phyloP scores from a whole-genome alignment of 1,284 basidiomycete genomes.

The Ceratobasidium sp. region DNA sequence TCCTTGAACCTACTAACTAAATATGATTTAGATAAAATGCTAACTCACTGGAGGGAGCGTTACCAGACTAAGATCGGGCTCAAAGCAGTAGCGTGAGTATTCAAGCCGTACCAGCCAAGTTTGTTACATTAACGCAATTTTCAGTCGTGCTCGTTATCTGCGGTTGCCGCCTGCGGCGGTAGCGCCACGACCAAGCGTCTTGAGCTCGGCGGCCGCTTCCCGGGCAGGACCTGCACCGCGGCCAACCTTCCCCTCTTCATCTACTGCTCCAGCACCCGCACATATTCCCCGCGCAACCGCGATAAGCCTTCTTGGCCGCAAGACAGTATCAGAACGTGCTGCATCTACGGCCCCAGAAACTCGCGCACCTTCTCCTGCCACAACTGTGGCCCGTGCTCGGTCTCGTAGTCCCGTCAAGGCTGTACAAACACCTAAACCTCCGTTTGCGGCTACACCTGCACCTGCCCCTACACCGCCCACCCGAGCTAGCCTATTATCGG shows the following conservation, averaged over 20 bases:
- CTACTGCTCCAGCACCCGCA: slow-evolving; percentile 5
- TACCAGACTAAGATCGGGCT: slow-evolving; percentile 77
- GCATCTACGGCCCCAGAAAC: slow-evolving; percentile 28
- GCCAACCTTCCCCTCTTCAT: slow-evolving; percentile 9
- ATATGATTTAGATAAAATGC: slow-evolving; percentile 63
- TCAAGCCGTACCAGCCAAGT: slow-evolving; percentile 21
- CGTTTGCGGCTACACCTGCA: slow-evolving; percentile 1
- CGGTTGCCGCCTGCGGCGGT: slow-evolving; percentile 64
- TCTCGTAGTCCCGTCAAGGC: slow-evolving; percentile 33
- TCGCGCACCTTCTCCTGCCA: slow-evolving; percentile 18
- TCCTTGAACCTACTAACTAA: slow-evolving; percentile 46
- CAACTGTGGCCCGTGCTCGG: slow-evolving; percentile 24
- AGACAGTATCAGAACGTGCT: slow-evolving; percentile 28
- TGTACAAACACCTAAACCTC: slow-evolving; percentile 7
- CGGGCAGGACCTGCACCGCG: slow-evolving; percentile 9
- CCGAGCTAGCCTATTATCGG: slow-evolving; percentile 34
- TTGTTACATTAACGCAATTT: slow-evolving; percentile 44
- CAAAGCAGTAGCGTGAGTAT: slow-evolving; percentile 83
- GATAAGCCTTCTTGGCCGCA: slow-evolving; percentile 35
- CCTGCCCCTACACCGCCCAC: slow-evolving; percentile 3
- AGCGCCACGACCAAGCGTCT: slow-evolving; percentile 30
- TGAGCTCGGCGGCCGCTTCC: slow-evolving; percentile 37
- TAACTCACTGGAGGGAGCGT: slow-evolving; percentile 74
- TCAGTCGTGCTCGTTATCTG: slow-evolving; percentile 74
- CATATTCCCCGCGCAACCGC: slow-evolving; percentile 22